Evolutionary conservation across 2,329 filamentous ascomycete species (phyloP).

Genomic region (Fusarium fujikuroi): DNA sequence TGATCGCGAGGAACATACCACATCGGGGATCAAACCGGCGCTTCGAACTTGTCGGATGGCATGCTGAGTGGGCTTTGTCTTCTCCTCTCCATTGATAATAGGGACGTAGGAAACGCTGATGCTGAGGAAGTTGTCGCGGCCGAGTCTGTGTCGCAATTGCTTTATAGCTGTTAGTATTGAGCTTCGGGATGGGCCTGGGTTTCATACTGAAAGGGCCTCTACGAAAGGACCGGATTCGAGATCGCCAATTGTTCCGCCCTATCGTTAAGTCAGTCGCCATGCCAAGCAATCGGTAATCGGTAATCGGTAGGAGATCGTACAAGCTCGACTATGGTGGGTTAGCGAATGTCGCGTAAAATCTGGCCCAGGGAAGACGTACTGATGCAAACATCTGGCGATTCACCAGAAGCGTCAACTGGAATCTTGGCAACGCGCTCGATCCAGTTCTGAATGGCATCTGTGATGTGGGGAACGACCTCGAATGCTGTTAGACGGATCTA

Average conservation of each 20-base stretch:
- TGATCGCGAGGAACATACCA: constrained; percentile 59
- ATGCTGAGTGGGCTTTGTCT: constrained; percentile 96
- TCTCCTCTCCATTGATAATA: constrained; percentile 76
- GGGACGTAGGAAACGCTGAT: constrained; percentile 93
- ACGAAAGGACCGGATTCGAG: constrained; percentile 91
- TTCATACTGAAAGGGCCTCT: constrained; percentile 73
- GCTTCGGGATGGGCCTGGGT: background rate
- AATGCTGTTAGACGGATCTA: background rate
- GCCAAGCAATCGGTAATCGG: background rate
- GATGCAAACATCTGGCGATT: constrained; percentile 91
- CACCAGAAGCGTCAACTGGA: constrained; percentile 84
- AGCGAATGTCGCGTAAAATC: background rate
- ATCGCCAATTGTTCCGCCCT: constrained; percentile 76
- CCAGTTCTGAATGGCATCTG: constrained; percentile 86
- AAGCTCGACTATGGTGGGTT: constrained; percentile 18
- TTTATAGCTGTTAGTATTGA: background rate
- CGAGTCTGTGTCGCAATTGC: constrained; percentile 78
- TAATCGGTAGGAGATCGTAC: background rate
- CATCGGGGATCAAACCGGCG: constrained; percentile 76
- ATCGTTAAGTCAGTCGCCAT: background rate
- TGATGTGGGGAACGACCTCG: constrained; percentile 81
- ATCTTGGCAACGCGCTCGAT: constrained; percentile 86
- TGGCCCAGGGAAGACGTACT: constrained; percentile 61
- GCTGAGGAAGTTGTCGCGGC: constrained; percentile 83
- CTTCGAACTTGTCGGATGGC: constrained; percentile 87